Conservation (phyloP, 805 yeast genomes). For the Candida namnaoensis region DNA sequence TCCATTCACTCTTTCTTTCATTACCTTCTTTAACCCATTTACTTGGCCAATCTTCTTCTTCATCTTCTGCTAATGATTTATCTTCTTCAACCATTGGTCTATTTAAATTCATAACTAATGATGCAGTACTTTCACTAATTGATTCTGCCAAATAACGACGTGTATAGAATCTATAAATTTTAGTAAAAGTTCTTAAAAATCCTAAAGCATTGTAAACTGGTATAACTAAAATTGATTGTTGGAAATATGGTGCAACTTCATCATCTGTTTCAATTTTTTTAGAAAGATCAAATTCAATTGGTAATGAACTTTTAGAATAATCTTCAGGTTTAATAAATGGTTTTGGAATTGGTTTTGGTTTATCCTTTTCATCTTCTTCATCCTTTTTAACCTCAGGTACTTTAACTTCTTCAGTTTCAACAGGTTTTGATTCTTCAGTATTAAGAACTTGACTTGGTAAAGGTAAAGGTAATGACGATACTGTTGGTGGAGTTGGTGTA, state of each 20-base stretch:
- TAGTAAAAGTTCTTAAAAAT: slow-evolving; percentile 62
- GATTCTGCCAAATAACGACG: slow-evolving; percentile 64
- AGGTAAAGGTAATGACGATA: too few relatives aligned
- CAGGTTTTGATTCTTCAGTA: too few relatives aligned
- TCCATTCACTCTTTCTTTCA: slow-evolving; percentile 82
- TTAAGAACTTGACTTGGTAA: too few relatives aligned
- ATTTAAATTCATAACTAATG: slow-evolving; percentile 33
- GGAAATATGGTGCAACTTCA: slow-evolving; percentile 50
- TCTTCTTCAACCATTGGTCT: slow-evolving; percentile 44
- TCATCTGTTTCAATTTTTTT: slow-evolving; percentile 16
- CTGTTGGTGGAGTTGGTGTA: neutral
- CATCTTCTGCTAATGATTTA: slow-evolving; percentile 35
- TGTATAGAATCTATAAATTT: slow-evolving; percentile 73
- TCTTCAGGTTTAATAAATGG: slow-evolving; percentile 59
- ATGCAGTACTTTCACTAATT: slow-evolving; percentile 44
- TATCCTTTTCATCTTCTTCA: slow-evolving; percentile 18
- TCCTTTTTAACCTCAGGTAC: slow-evolving; percentile 6
- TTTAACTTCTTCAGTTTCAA: slow-evolving; percentile 2
- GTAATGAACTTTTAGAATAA: slow-evolving; percentile 43
- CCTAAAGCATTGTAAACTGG: slow-evolving; percentile 78
- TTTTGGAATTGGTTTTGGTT: slow-evolving; percentile 38
- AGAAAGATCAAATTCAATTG: slow-evolving; percentile 48
- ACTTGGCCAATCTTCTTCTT: slow-evolving; percentile 82
- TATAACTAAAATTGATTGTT: slow-evolving; percentile 71
- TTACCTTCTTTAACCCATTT: slow-evolving; percentile 76